Evolutionary conservation across 495 filamentous ascomycete species (phyloP), one percentile per base, ranked within the genome.

Genomic region (Emericellopsis terricola): DNA sequence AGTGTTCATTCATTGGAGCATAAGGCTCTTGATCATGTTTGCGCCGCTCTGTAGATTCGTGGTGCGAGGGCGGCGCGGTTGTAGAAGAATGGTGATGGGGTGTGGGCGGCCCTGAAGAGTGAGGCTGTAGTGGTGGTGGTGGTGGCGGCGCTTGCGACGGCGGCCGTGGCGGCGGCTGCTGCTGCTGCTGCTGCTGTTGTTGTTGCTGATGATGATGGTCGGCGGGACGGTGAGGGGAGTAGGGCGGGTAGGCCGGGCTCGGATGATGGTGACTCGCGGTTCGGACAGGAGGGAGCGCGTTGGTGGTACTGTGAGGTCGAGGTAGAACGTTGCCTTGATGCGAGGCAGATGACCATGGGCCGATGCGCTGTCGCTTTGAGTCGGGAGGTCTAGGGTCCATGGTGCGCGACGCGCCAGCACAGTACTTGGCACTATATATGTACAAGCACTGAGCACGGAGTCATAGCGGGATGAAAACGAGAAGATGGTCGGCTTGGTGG

Each of bases 301-400:
- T 42, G 41, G 55, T 50, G 41, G 53, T 51, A 34, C 58, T 57
- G 28, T 57, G 59, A 50, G 55, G 57, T 23, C 43, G 41, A 42
- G 45, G 38, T 39, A 33, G 40, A 45, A 56, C 43, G 33, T 43
- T 36, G 34, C 40, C 38, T 47, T 60, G 45, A 50, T 54, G 41
- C 49, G 49, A 37, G 52, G 47, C 37, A 17, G 49, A 50, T 41
- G 62, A 56, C 60, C 59, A 63, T 50, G 58, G 50, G 39, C 56
- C 43, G 38, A 54, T 47, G 52, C 62, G 60, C 39, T 54, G 56
- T 38, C 62, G 57, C 49, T 66, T 66, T 41, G 43, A 43, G 43
- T 59, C 59, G 42, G 59, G 57, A 51, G 42, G 53, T 41, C 54
- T 55, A 50, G 47, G 48, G 49, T 66, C 62, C 62, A 66, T 66